Percentiles rank a stretch among this genome's conserved stretches.
Evolutionary conservation across 2,329 filamentous ascomycete genomes (phyloP).

Genomic region (Diaporthe nobilis): DNA sequence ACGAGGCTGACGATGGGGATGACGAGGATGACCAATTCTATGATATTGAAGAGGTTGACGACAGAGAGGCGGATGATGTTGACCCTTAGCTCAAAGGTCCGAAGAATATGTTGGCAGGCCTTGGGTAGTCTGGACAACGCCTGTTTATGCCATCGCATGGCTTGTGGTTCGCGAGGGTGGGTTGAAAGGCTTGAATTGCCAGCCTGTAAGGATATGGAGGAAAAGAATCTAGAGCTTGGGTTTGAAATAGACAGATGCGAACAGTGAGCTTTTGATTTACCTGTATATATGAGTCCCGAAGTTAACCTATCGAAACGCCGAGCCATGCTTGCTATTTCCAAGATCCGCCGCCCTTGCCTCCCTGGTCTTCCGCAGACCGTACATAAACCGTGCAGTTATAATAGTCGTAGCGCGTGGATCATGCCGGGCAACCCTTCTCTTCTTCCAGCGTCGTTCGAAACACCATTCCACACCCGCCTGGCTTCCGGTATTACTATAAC

Average conservation of each 20-base stretch:
- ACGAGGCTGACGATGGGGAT: not conserved
- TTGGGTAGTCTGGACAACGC: too few relatives aligned
- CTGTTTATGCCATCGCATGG: too few relatives aligned
- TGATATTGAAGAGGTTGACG: not conserved
- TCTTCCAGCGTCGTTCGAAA: not conserved
- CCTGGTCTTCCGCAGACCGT: not conserved
- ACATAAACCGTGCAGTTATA: slow-evolving; percentile 24
- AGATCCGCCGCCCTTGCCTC: slow-evolving; percentile 6
- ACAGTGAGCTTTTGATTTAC: slow-evolving; percentile 30
- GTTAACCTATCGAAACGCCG: slow-evolving; percentile 39
- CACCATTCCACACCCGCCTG: not conserved
- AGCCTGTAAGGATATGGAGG: not conserved
- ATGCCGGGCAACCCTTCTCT: not conserved
- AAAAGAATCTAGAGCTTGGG: not conserved
- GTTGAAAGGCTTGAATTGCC: too few relatives aligned
- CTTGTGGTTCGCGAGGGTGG: not conserved
- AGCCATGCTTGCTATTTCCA: slow-evolving; percentile 36
- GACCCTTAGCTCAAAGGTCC: not conserved
- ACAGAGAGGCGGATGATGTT: slow-evolving; percentile 4
- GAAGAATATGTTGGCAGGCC: not conserved
- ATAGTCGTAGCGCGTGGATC: slow-evolving; percentile 26
- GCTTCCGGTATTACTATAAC: slow-evolving; percentile 43
- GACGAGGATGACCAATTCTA: not conserved
- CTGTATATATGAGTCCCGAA: slow-evolving; percentile 34
- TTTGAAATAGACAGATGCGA: slow-evolving; percentile 2